These are phyloP conservation scores for Arxiozyma slooffiae DNA, from an alignment of 1,139 yeast species.

Conservation along the genomic window DNA sequence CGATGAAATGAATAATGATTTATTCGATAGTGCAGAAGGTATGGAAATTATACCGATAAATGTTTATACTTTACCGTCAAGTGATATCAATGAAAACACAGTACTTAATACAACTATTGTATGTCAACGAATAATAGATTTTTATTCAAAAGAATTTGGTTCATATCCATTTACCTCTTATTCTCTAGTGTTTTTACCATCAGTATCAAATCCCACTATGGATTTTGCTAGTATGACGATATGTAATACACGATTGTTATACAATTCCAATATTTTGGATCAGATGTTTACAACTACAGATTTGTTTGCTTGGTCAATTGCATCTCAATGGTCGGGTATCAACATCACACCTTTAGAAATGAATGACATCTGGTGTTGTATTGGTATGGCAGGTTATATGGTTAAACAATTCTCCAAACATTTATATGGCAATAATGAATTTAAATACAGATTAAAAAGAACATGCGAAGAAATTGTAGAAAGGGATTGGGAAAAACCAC, in stretches of 20 bases:
- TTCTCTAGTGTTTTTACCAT: constrained; percentile 64
- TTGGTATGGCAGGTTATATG: constrained; percentile 83
- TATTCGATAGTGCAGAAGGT: constrained; percentile 24
- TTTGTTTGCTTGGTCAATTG: constrained; percentile 54
- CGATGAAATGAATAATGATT: constrained; percentile 21
- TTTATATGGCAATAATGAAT: constrained; percentile 78
- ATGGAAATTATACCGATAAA: constrained; percentile 40
- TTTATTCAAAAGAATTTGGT: constrained; percentile 79
- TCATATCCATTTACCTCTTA: constrained; percentile 85
- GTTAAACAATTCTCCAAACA: constrained; percentile 57
- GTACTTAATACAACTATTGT: constrained; percentile 72
- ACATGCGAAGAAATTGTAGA: constrained; percentile 58
- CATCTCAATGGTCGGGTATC: constrained; percentile 91
- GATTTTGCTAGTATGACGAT: constrained; percentile 74
- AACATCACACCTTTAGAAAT: constrained; percentile 74
- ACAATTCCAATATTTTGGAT: constrained; percentile 69
- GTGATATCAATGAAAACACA: constrained; percentile 36
- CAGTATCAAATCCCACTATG: constrained; percentile 43
- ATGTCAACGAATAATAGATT: constrained; percentile 69
- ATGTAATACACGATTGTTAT: constrained; percentile 55
- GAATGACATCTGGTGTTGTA: constrained; percentile 85
- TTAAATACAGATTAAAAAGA: constrained; percentile 57
- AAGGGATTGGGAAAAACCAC: constrained; percentile 71
- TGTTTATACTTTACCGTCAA: constrained; percentile 24
- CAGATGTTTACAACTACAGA: constrained; percentile 69